phyloP scores from a whole-genome alignment of 257 asterid species.

The Gardenia jasminoides region DNA sequence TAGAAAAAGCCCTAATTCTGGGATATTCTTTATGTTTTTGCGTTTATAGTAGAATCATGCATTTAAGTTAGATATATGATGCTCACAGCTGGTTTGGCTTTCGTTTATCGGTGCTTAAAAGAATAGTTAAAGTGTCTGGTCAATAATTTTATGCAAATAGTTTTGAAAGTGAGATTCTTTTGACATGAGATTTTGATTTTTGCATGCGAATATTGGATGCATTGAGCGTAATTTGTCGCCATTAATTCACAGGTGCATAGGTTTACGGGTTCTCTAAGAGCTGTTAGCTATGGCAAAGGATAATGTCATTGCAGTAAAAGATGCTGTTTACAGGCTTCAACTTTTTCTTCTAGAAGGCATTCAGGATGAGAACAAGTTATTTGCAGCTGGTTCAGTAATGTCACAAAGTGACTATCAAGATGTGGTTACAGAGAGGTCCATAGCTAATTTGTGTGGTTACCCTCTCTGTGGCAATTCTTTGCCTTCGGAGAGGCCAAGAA shows the following conservation, averaged over 20 bases:
- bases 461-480: conserved; percentile 67
- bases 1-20: no score
- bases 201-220: not conserved
- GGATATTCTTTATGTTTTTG: no score
- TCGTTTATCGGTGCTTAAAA: not conserved
- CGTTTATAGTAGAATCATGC: no score
- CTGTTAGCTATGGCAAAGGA: conserved; percentile 45
- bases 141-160: not conserved
- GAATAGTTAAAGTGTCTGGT: not conserved
- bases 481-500: conserved; percentile 62
- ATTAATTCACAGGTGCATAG: not conserved
- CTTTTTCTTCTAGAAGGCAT: conserved; percentile 78
- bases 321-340: conserved; percentile 79
- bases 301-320: conserved; percentile 47
- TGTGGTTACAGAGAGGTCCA: conserved; percentile 81
- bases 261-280: not conserved
- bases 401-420: conserved; percentile 69
- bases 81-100: not conserved
- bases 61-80: not conserved
- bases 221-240: not conserved
- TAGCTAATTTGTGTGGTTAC: conserved; percentile 70
- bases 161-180: not conserved
- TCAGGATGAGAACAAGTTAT: conserved; percentile 50
- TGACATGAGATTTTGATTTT: not conserved
- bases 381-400: conserved; percentile 66